A percentile compares a stretch with the other conserved stretches of the same genome.
Evolutionary conservation across 164 flowering plant genomes (phyloP).

Genomic region (Stephania cephalantha): DNA sequence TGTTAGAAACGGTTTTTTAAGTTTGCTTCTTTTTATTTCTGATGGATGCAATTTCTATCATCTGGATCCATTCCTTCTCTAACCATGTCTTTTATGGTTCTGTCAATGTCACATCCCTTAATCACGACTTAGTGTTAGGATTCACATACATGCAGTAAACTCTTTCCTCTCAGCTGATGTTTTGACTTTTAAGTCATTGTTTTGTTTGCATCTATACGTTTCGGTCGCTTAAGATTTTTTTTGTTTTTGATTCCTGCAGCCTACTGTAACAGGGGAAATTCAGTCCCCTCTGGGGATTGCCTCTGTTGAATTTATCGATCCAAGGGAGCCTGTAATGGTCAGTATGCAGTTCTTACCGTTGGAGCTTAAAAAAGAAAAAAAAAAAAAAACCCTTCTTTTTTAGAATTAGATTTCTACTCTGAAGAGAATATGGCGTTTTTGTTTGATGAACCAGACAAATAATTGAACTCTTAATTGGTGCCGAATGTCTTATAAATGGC

Average conservation of each 20-base stretch:
- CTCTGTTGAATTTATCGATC: slow-evolving; percentile 89
- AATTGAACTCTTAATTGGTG: slow-evolving; percentile 10
- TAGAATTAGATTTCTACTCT: background rate
- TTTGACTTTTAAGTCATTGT: background rate
- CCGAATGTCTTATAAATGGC: slow-evolving; percentile 19
- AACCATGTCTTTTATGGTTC: background rate
- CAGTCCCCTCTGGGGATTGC: slow-evolving; percentile 83
- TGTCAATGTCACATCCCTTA: background rate
- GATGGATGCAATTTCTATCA: background rate
- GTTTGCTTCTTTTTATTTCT: background rate
- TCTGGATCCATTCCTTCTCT: background rate
- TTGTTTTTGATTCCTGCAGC: slow-evolving; percentile 36
- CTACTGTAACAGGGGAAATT: slow-evolving; percentile 75
- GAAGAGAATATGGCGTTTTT: background rate
- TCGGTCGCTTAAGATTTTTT: background rate
- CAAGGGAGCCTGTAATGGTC: slow-evolving; percentile 88
- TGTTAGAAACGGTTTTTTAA: background rate
- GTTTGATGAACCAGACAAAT: background rate
- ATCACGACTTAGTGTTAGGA: background rate
- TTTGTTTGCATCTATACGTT: background rate
- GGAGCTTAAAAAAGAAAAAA: background rate
- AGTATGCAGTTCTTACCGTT: slow-evolving; percentile 20
- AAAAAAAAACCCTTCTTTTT: background rate
- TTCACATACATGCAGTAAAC: background rate
- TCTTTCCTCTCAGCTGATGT: background rate